Evolutionary conservation across 179 eudicot genomes (phyloP), one percentile per base, ranked within the genome.

Genomic region (Amaranthus tricolor): DNA sequence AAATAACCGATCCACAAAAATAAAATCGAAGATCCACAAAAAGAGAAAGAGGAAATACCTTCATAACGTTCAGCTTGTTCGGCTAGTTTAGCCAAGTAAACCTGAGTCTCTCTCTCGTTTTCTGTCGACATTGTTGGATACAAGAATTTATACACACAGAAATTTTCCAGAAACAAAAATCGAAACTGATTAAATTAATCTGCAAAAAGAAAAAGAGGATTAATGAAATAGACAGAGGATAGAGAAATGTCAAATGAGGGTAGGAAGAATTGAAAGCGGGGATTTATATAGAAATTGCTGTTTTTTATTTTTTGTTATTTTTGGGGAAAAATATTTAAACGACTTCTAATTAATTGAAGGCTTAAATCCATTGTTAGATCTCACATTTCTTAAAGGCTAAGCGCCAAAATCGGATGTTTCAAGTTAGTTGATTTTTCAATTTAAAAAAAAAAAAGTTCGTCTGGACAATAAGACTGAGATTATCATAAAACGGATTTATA

Each of bases 21-120:
- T 2, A 3, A 1, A 57, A 19, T 31, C 9, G 49, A 61, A 8
- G 5, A 31, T 31, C 40, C 40, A 31, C 40, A 31, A 31, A 31
- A 31, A 31, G 40, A 31, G 40, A 0, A 61, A 62, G n/a, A 64
- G 45, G 50, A 65, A 20, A 50, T 11, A 86, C 93, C 96, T 82
- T 91, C 96, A 76, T 91, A 89, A 63, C 96, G 87, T 76, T 89
- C 96, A 63, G 94, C 93, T 80, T 91, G 96, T 79, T 91, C 96
- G 21, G 93, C 88, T 49, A 91, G 96, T 77, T 86, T 88, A 21
- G 93, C 91, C 77, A 88, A 80, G 83, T 89, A 91, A 77, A 89
- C 93, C 76, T 82, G 91, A 72, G 88, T 80, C 67, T 86, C 89
- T 80, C 96, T 85, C 76, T 89, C 90, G 76, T 85, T 86, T 75